phyloP scores from a whole-genome alignment of 129 eudicot genomes.

The Sambucus nigra region DNA sequence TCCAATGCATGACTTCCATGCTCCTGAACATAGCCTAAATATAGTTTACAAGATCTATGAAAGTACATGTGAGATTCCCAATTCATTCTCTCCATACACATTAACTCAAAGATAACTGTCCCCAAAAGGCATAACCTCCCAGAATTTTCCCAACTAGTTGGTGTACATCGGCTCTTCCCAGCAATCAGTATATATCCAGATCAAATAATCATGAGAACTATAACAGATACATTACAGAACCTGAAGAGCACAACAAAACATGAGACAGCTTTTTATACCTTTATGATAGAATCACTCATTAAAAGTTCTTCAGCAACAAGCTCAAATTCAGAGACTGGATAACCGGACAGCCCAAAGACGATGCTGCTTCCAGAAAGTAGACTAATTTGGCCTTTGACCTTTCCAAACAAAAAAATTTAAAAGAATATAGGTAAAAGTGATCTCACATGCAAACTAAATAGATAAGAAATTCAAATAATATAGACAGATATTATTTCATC shows the following conservation, averaged over 20 bases:
- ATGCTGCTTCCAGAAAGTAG: constrained; percentile 70
- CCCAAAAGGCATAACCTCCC: too few relatives aligned
- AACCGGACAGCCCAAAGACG: constrained; percentile 70
- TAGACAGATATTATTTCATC: not conserved
- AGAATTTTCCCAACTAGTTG: too few relatives aligned
- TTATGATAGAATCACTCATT: constrained; percentile 74
- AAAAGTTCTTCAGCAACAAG: constrained; percentile 95
- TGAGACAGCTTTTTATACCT: constrained; percentile 29
- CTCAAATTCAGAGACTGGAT: constrained; percentile 85
- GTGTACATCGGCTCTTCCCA: too few relatives aligned
- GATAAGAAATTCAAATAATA: not conserved
- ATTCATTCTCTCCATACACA: too few relatives aligned
- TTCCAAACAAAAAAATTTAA: constrained; percentile 12
- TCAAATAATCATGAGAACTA: too few relatives aligned
- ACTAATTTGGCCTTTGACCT: constrained; percentile 96
- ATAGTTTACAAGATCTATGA: too few relatives aligned
- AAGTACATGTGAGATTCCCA: too few relatives aligned
- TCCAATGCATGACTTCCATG: too few relatives aligned
- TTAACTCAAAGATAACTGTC: too few relatives aligned
- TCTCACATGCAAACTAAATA: not conserved
- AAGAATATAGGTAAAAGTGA: not conserved
- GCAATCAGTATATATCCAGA: too few relatives aligned
- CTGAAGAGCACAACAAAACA: not conserved
- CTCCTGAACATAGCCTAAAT: too few relatives aligned
- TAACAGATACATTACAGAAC: too few relatives aligned